A percentile compares a stretch with the other conserved stretches of the same genome.
Conservation (phyloP, 805 yeast genomes). For the Lipomyces starkeyi region DNA sequence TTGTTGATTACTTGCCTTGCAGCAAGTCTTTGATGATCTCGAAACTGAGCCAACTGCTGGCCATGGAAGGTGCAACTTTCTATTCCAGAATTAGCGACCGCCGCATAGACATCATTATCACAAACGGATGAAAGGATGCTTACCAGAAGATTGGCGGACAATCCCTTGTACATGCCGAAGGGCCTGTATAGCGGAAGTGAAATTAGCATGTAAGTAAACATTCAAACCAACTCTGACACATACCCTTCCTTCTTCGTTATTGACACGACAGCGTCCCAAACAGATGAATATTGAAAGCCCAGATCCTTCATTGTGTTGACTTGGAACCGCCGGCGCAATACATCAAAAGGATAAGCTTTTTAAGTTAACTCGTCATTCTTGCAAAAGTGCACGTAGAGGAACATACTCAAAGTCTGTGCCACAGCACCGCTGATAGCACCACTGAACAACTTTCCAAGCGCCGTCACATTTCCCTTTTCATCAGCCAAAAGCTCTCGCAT, state of each 20-base stretch:
- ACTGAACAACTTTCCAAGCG: conserved; percentile 64
- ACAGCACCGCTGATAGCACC: conserved; percentile 90
- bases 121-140: not conserved
- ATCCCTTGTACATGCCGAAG: conserved; percentile 72
- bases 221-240: not conserved
- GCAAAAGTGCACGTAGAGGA: too few species aligned
- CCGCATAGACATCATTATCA: not conserved
- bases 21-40: conserved; percentile 64
- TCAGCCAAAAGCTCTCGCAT: conserved; percentile 62
- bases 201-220: not conserved
- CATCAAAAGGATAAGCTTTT: conserved; percentile 81
- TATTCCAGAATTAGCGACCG: conserved; percentile 45
- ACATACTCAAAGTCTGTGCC: conserved; percentile 73
- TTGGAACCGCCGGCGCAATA: conserved; percentile 87
- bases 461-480: conserved; percentile 47
- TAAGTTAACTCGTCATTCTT: not conserved
- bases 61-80: conserved; percentile 95
- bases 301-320: conserved; percentile 81
- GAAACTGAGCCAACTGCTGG: conserved; percentile 90
- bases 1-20: conserved; percentile 7
- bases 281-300: conserved; percentile 83
- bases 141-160: conserved; percentile 43
- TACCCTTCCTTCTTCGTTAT: conserved; percentile 77
- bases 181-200: conserved; percentile 44
- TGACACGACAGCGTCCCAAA: conserved; percentile 70